Base-by-base conservation (phyloP, 2,329 filamentous ascomycete species). In the Daldinia sp. region DNA sequence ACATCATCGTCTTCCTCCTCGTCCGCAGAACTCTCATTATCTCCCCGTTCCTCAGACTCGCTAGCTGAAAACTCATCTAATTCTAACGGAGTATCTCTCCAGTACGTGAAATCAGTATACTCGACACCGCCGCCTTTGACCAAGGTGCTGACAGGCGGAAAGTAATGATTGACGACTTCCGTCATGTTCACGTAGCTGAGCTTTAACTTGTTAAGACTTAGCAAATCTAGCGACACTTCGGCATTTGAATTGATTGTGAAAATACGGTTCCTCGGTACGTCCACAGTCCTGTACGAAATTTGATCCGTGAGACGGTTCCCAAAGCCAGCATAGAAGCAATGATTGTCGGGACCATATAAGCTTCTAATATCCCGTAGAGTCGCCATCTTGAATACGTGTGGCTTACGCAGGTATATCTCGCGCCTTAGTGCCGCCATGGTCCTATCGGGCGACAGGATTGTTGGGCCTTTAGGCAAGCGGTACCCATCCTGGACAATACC, bases 381-480 rank as follows among this genome's bases (percentile, higher is more conserved):
- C 1, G 96, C 94, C 97, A 99, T 99, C 82, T 99, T 99, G 88
- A 99, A 99, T 6, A 99, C 93, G 78, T 99, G 94, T 0, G 96
- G 97, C 79, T 99, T 98, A 60, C 96, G 89, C 28, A 99, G 86
- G 78, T 99, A 99, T 5, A 99, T 89, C 79, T 99, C 96, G 54
- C 96, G 90, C 64, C 96, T 88, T 33, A 99, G 82, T 0, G 96
- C 97, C 6, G 97, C 94, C 82, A 98, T 97, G 0, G 94, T 98
- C 61, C 96, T 88, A 80, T 99, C 96, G 0, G 96, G 97, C 39
- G 93, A 97, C 80, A 98, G 89, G 71, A 99, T 98, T 0, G 97
- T 97, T 0, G 96, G 96, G 0, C 97, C 96, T 73, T 91, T 91
- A 0, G 96, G 96, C 41, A 99, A 83, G 54, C 88, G 89, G 81